phyloP scores from a whole-genome alignment of 345 rosid genomes.

The Citrus medica region DNA sequence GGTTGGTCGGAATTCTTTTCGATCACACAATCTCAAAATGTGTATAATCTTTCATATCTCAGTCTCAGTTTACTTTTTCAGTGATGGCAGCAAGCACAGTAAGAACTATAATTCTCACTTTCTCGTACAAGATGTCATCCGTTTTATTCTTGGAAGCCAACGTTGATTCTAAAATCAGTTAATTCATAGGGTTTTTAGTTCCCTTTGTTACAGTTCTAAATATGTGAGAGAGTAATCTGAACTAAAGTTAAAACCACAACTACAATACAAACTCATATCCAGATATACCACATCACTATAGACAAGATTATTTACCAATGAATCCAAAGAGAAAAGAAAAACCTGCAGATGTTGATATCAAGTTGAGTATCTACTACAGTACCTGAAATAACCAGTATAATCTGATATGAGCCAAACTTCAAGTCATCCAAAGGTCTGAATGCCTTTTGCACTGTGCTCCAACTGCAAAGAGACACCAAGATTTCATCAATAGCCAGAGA shows the following conservation, averaged over 20 bases:
- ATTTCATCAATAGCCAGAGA: neutral
- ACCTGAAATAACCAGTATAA: neutral
- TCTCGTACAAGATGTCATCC: constrained; percentile 42
- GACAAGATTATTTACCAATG: neutral
- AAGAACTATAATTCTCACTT: constrained; percentile 34
- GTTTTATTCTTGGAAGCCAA: constrained; percentile 22
- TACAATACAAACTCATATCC: neutral
- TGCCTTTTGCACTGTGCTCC: neutral
- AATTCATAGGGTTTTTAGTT: neutral
- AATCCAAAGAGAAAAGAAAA: neutral
- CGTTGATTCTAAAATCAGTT: neutral
- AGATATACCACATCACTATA: neutral
- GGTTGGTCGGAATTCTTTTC: neutral
- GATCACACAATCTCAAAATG: neutral
- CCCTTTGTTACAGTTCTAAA: neutral
- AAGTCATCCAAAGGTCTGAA: neutral
- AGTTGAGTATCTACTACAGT: neutral
- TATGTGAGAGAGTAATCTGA: neutral
- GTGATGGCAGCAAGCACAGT: constrained; percentile 10
- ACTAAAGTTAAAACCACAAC: constrained; percentile 1
- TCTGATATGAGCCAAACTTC: neutral
- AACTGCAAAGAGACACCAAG: neutral
- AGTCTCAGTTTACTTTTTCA: neutral
- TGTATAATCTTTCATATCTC: neutral
- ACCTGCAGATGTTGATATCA: neutral